Percentiles rank a stretch among this genome's conserved stretches.
phyloP scores from a whole-genome alignment of 2,329 filamentous ascomycete genomes.

The Aspergillus sp. region DNA sequence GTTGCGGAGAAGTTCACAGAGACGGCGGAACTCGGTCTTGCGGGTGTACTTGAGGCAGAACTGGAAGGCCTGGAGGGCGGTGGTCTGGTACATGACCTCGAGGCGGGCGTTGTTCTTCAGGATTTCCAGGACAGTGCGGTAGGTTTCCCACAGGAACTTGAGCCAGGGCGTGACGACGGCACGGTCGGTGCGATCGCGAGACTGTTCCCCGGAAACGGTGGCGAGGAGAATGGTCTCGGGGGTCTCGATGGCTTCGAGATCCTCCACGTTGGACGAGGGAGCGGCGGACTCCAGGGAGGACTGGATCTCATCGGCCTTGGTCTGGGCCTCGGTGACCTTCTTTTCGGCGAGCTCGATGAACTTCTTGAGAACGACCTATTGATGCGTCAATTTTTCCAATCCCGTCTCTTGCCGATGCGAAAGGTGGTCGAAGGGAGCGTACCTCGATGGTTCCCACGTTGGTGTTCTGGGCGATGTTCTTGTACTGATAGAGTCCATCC shows the following conservation, averaged over 20 bases:
- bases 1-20: conserved; percentile 96
- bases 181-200: conserved; percentile 92
- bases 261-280: conserved; percentile 75
- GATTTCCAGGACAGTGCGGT: conserved; percentile 96
- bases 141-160: conserved; percentile 99
- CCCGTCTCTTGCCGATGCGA: too few species aligned
- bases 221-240: conserved; percentile 97
- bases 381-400: conserved; percentile 7
- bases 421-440: conserved; percentile 15
- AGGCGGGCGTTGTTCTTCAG: conserved; percentile 98
- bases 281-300: conserved; percentile 74
- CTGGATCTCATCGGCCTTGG: conserved; percentile 94
- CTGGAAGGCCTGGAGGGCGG: conserved; percentile 95
- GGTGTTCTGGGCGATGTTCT: conserved; percentile 99
- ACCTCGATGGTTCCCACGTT: conserved; percentile 98
- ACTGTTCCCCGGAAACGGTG: conserved; percentile 97
- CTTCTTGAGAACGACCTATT: conserved; percentile 83
- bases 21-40: conserved; percentile 98
- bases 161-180: conserved; percentile 98
- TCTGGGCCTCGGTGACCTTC: conserved; percentile 93
- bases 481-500: conserved; percentile 98
- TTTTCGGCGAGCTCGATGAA: conserved; percentile 96
- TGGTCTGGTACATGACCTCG: conserved; percentile 97
- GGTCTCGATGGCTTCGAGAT: conserved; percentile 94
- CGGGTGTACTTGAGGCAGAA: conserved; percentile 98